Percentiles rank a stretch among this genome's conserved stretches.
These are phyloP conservation scores for Cladophialophora yegresii DNA, from an alignment of 2,329 filamentous ascomycete species.

Conservation along the genomic window DNA sequence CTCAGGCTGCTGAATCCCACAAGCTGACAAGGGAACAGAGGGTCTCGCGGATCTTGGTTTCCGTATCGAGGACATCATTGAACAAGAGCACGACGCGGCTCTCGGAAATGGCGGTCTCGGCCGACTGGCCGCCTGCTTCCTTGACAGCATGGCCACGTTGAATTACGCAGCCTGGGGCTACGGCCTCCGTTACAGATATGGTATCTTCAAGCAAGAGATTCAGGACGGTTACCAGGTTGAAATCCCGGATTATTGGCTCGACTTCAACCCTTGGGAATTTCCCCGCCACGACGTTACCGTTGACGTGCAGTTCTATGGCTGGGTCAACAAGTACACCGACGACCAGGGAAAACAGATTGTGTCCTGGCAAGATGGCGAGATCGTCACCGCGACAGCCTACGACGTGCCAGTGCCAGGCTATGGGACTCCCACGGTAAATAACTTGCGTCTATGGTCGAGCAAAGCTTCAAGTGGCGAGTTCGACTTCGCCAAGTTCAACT, in stretches of 20 bases:
- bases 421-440: constrained; percentile 88
- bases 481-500: constrained; percentile 99
- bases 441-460: constrained; percentile 94
- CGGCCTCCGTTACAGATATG: constrained; percentile 89
- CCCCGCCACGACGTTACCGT: constrained; percentile 93
- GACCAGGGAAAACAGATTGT: constrained; percentile 72
- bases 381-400: constrained; percentile 87
- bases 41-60: constrained; percentile 89
- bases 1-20: constrained; percentile 22
- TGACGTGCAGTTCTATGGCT: constrained; percentile 94
- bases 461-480: constrained; percentile 97
- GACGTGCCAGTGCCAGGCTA: constrained; percentile 92
- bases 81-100: constrained; percentile 93
- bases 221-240: constrained; percentile 97
- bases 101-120: constrained; percentile 95
- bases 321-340: constrained; percentile 73
- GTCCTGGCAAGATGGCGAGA: constrained; percentile 90
- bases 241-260: constrained; percentile 97
- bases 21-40: constrained; percentile 54
- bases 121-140: constrained; percentile 91
- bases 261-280: constrained; percentile 99
- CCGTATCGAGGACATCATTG: constrained; percentile 92
- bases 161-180: constrained; percentile 98
- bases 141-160: constrained; percentile 91
- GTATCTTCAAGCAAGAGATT: constrained; percentile 99